Evolutionary conservation across 1,139 yeast genomes (phyloP).

Genomic region (Taphrina flavorubra): DNA sequence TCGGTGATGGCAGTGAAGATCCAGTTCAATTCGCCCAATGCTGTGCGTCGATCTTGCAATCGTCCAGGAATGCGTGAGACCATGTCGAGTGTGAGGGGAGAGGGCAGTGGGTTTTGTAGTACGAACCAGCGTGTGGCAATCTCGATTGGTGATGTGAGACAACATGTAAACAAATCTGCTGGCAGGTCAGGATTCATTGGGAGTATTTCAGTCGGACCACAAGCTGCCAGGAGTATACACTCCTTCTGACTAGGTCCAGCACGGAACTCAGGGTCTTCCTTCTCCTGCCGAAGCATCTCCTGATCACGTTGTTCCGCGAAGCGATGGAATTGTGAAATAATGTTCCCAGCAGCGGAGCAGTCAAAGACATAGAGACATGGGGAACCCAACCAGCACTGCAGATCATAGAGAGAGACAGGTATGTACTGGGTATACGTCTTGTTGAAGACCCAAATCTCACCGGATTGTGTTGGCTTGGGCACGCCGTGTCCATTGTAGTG

Average conservation of each 20-base stretch:
- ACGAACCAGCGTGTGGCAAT: slow-evolving; percentile 92
- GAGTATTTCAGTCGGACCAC: slow-evolving; percentile 79
- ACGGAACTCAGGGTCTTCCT: slow-evolving; percentile 47
- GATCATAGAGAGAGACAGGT: slow-evolving; percentile 89
- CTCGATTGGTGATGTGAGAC: slow-evolving; percentile 93
- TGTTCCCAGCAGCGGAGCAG: slow-evolving; percentile 93
- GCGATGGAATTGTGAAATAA: slow-evolving; percentile 84
- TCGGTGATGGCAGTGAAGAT: slow-evolving; percentile 97
- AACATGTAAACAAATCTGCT: slow-evolving; percentile 93
- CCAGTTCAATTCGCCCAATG: slow-evolving; percentile 96
- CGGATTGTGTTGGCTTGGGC: slow-evolving; percentile 94
- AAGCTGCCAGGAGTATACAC: slow-evolving; percentile 92
- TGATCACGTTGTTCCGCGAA: slow-evolving; percentile 90
- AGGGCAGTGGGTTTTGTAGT: slow-evolving; percentile 68
- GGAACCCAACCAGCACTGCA: slow-evolving; percentile 97
- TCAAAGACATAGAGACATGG: slow-evolving; percentile 96
- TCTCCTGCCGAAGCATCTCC: slow-evolving; percentile 63
- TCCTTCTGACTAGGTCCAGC: slow-evolving; percentile 72
- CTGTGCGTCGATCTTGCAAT: slow-evolving; percentile 89
- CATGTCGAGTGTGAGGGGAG: slow-evolving; percentile 51
- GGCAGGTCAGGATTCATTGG: slow-evolving; percentile 96
- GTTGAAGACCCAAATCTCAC: slow-evolving; percentile 99
- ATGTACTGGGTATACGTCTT: slow-evolving; percentile 96
- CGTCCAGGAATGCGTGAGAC: slow-evolving; percentile 77
- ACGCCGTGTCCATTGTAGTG: slow-evolving; percentile 99